Conservation (phyloP, 768 basidiomycete genomes). For the Austroboletus festivus region DNA sequence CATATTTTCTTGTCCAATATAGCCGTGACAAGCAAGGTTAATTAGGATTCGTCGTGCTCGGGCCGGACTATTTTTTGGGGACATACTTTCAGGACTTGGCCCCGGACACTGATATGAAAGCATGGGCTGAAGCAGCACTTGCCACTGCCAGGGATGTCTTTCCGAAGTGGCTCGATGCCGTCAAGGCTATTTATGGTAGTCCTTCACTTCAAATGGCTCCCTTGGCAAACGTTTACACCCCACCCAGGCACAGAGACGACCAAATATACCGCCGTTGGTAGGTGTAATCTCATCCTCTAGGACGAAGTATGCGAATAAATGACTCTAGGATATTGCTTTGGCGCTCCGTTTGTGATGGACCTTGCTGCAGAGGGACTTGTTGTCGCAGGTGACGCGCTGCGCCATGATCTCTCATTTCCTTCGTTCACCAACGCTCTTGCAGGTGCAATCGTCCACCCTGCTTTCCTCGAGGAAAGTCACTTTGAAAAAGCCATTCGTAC, state of each 20-base stretch:
- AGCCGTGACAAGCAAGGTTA: background rate
- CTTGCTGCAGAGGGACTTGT: slow-evolving; percentile 42
- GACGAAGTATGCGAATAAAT: background rate
- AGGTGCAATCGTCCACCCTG: slow-evolving; percentile 56
- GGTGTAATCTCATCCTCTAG: slow-evolving; percentile 1
- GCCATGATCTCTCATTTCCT: too few relatives aligned
- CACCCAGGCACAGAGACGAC: slow-evolving; percentile 26
- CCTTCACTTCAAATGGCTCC: background rate
- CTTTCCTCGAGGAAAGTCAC: slow-evolving; percentile 48
- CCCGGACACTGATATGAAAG: slow-evolving; percentile 31
- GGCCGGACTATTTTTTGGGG: slow-evolving; percentile 61
- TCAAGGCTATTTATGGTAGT: slow-evolving; percentile 46
- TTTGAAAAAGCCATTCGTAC: slow-evolving; percentile 49
- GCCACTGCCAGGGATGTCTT: slow-evolving; percentile 37
- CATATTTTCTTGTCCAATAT: too few relatives aligned
- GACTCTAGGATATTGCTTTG: slow-evolving; percentile 52
- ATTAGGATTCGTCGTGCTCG: slow-evolving; percentile 55
- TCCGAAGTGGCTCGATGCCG: slow-evolving; percentile 49
- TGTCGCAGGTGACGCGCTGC: slow-evolving; percentile 39
- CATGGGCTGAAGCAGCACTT: slow-evolving; percentile 42
- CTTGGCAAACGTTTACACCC: background rate
- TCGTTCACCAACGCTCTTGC: background rate
- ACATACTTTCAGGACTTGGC: slow-evolving; percentile 42
- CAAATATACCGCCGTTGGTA: slow-evolving; percentile 43
- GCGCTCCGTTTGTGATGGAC: slow-evolving; percentile 48